phyloP scores from a whole-genome alignment of 768 basidiomycete species.

The Butyriboletus loyo region DNA sequence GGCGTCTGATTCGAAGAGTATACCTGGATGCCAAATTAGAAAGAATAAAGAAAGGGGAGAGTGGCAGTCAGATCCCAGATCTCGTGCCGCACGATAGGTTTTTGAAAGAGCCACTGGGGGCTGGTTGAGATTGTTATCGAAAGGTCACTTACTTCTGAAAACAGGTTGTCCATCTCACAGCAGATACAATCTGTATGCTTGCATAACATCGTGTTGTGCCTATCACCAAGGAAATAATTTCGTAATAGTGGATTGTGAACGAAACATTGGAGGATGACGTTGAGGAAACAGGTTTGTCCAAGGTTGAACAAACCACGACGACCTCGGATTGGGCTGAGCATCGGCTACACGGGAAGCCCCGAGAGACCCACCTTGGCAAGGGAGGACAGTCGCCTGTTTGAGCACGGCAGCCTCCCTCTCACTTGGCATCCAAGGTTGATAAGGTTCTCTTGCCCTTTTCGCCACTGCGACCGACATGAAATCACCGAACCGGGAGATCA shows the following conservation, averaged over 20 bases:
- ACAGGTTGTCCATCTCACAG: constrained; percentile 91
- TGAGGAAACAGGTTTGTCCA: constrained; percentile 92
- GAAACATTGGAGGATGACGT: constrained; percentile 86
- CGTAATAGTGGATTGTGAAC: constrained; percentile 87
- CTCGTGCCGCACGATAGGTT: not conserved
- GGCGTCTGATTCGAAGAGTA: constrained; percentile 58
- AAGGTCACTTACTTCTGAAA: constrained; percentile 55
- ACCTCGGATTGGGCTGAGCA: constrained; percentile 39
- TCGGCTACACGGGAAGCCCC: not conserved
- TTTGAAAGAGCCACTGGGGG: not conserved
- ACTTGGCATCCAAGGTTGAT: constrained; percentile 47
- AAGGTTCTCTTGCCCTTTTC: constrained; percentile 45
- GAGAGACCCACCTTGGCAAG: constrained; percentile 64
- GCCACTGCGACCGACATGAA: constrained; percentile 24
- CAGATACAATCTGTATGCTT: constrained; percentile 74
- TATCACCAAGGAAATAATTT: constrained; percentile 87
- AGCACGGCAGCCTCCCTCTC: constrained; percentile 43
- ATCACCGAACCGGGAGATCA: not conserved
- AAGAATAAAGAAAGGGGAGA: not conserved
- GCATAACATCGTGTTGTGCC: constrained; percentile 75
- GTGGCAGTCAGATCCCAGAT: not conserved
- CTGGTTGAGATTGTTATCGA: not conserved
- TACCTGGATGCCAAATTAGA: constrained; percentile 35
- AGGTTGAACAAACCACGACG: constrained; percentile 85
- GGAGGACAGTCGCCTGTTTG: constrained; percentile 46